phyloP scores from a whole-genome alignment of 805 yeast genomes.

The Myxozyma lipomycoides region DNA sequence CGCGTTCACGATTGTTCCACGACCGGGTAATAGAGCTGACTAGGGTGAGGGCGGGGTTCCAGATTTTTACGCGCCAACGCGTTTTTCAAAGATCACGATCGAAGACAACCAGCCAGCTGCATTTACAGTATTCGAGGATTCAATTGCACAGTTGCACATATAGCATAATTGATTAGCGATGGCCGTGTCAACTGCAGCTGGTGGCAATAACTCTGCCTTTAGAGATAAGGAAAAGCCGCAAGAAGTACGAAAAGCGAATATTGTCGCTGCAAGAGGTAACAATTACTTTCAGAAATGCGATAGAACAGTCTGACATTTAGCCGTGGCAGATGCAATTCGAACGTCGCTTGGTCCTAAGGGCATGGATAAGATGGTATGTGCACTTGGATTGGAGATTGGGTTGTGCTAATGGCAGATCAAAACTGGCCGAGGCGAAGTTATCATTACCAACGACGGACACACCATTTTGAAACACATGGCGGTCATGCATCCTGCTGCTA shows the following conservation, averaged over 20 bases:
- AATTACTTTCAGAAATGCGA: constrained; percentile 5
- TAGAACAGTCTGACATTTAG: constrained; percentile 34
- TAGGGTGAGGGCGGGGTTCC: too few relatives aligned
- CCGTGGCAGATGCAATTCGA: constrained; percentile 92
- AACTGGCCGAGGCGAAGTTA: constrained; percentile 85
- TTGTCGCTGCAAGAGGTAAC: constrained; percentile 72
- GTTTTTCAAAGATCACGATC: constrained; percentile 1
- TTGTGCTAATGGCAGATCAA: constrained; percentile 48
- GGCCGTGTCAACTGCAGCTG: constrained; percentile 15
- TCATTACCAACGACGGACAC: constrained; percentile 97
- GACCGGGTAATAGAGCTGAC: not conserved
- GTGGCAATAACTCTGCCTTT: constrained; percentile 58
- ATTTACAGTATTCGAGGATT: too few relatives aligned
- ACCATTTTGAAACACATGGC: constrained; percentile 97
- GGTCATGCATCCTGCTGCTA: constrained; percentile 96
- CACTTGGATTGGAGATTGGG: not conserved
- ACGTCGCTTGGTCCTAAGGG: constrained; percentile 98
- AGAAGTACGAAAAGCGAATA: constrained; percentile 85
- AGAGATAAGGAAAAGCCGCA: constrained; percentile 92
- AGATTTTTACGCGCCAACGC: too few relatives aligned
- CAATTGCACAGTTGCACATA: too few relatives aligned
- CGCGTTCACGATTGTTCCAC: too few relatives aligned
- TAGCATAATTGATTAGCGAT: too few relatives aligned
- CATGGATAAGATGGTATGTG: constrained; percentile 86
- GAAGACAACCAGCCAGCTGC: not conserved